Conservation (phyloP, 768 basidiomycete species). For the Boletus coccyginus region DNA sequence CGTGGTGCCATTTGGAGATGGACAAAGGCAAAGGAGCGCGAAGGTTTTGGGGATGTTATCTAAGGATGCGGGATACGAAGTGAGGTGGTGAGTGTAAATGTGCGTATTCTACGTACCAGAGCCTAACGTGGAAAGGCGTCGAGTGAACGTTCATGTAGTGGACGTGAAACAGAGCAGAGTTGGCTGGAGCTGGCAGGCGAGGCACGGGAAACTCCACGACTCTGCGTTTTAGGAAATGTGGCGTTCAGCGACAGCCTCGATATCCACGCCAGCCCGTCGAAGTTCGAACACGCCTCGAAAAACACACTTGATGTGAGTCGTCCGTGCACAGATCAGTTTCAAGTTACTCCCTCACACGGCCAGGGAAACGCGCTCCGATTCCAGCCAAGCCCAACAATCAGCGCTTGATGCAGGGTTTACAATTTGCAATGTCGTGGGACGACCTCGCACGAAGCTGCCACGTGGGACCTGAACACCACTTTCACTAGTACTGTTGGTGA, state of each 20-base stretch:
- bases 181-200: neutral
- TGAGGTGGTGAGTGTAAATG: neutral
- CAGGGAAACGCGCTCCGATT: neutral
- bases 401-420: neutral
- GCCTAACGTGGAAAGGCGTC: neutral
- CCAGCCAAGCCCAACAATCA: neutral
- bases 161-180: conserved; percentile 19
- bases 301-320: too few relatives aligned
- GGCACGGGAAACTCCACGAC: conserved; percentile 1
- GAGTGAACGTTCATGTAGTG: conserved; percentile 10
- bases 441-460: neutral
- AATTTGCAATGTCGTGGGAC: neutral
- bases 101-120: conserved; percentile 14
- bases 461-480: neutral
- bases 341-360: neutral
- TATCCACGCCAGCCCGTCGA: neutral
- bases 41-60: conserved; percentile 5
- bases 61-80: neutral
- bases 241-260: conserved; percentile 9
- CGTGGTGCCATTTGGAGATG: conserved; percentile 45
- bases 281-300: neutral
- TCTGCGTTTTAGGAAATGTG: conserved; percentile 25
- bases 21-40: conserved; percentile 9
- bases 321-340: too few relatives aligned
- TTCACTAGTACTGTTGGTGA: neutral